phyloP scores from a whole-genome alignment of 257 asterid genomes.

The Capsicum chinense region DNA sequence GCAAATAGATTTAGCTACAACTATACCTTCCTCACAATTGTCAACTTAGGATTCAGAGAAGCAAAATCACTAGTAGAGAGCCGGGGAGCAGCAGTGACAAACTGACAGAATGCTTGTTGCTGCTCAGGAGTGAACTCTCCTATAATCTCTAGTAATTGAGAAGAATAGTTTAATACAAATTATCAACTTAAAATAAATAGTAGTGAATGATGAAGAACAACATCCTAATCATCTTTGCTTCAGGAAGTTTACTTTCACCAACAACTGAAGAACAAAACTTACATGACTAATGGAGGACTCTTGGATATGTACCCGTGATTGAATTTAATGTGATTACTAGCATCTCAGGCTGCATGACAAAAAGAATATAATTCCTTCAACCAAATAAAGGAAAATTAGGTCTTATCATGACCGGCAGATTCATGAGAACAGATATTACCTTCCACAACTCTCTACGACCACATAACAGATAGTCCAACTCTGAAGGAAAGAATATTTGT shows the following conservation, averaged over 20 bases:
- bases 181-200: neutral
- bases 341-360: slow-evolving; percentile 69
- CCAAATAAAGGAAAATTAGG: neutral
- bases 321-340: slow-evolving; percentile 87
- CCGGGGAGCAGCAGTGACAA: slow-evolving; percentile 98
- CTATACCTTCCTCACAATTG: slow-evolving; percentile 91
- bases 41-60: slow-evolving; percentile 86
- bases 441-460: slow-evolving; percentile 97
- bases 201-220: neutral
- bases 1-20: neutral
- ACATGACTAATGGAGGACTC: slow-evolving; percentile 82
- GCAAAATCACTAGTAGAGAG: slow-evolving; percentile 98
- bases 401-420: neutral
- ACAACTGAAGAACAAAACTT: slow-evolving; percentile 37
- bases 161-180: slow-evolving; percentile 24
- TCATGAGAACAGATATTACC: slow-evolving; percentile 49
- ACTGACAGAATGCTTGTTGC: slow-evolving; percentile 95
- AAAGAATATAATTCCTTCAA: slow-evolving; percentile 16
- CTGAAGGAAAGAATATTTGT: slow-evolving; percentile 88
- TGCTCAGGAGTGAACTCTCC: slow-evolving; percentile 90
- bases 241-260: neutral
- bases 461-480: slow-evolving; percentile 89
- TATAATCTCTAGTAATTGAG: slow-evolving; percentile 91
- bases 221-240: slow-evolving; percentile 12
- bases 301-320: slow-evolving; percentile 97